A percentile compares a stretch with the other conserved stretches of the same genome.
Conservation (phyloP, 495 filamentous ascomycete genomes). For the Aspergillus saccharolyticus region DNA sequence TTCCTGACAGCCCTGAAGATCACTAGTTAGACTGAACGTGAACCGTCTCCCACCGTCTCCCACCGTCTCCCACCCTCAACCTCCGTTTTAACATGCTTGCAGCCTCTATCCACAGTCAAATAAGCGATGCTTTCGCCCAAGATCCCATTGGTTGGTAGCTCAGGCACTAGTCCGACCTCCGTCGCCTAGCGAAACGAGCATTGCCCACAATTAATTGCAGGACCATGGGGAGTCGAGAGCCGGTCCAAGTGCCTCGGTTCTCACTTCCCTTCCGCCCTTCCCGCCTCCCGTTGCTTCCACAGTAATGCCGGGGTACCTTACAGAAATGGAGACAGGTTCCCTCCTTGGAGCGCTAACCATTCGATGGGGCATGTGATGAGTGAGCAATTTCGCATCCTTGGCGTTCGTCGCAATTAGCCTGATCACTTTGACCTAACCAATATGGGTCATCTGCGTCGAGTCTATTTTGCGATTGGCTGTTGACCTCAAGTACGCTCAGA, state of each 20-base stretch:
- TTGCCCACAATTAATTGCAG: not conserved
- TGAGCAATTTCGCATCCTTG: not conserved
- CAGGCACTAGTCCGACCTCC: not conserved
- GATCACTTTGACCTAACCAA: not conserved
- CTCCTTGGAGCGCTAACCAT: not conserved
- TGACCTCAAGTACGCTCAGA: not conserved
- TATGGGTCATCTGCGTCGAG: not conserved
- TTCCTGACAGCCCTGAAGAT: constrained; percentile 3
- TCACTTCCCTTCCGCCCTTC: not conserved
- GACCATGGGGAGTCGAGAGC: not conserved
- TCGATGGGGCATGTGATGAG: constrained; percentile 2
- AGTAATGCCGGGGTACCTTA: not conserved
- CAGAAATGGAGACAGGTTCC: not conserved
- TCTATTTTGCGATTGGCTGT: not conserved
- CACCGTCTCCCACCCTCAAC: not conserved
- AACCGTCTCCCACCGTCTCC: not conserved
- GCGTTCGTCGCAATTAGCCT: not conserved
- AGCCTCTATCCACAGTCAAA: not conserved
- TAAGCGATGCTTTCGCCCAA: not conserved
- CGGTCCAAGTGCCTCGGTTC: not conserved
- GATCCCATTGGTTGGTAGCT: not conserved
- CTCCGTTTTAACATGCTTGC: not conserved
- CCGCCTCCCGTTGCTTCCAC: not conserved
- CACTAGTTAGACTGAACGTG: not conserved
- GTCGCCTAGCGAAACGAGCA: not conserved